Conservation (phyloP, 2,329 filamentous ascomycete genomes). For the Diaporthe citri region DNA sequence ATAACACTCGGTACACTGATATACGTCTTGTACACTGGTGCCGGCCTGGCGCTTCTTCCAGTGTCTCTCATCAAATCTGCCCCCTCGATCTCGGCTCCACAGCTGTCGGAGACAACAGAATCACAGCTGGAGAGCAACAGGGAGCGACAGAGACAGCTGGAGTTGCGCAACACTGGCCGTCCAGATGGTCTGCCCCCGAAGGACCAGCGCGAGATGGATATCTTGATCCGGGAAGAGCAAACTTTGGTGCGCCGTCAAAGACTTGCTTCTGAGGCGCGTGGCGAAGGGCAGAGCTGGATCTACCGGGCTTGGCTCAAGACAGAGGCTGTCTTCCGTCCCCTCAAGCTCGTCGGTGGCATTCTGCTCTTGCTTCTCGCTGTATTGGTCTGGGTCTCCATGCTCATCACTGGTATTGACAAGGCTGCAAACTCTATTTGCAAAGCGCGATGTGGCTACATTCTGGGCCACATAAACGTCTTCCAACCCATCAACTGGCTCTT, state of each 20-base stretch:
- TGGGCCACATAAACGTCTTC: constrained; percentile 89
- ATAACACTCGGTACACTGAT: constrained; percentile 88
- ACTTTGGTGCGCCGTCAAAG: constrained; percentile 91
- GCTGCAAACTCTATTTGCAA: constrained; percentile 96
- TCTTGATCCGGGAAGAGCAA: constrained; percentile 88
- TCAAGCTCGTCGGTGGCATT: constrained; percentile 89
- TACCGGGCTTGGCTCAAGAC: constrained; percentile 83
- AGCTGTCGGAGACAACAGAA: constrained; percentile 80
- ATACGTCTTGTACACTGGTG: constrained; percentile 89
- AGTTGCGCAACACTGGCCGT: constrained; percentile 84
- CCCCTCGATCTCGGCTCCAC: constrained; percentile 85
- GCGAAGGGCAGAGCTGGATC: constrained; percentile 80
- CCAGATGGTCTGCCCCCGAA: constrained; percentile 82
- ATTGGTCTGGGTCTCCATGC: constrained; percentile 89
- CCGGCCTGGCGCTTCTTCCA: constrained; percentile 89
- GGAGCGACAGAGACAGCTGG: constrained; percentile 91
- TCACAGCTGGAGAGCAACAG: constrained; percentile 88
- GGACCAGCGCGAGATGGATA: constrained; percentile 89
- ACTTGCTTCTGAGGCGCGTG: constrained; percentile 84
- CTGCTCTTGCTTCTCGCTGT: constrained; percentile 80
- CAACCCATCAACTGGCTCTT: constrained; percentile 95
- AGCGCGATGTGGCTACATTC: constrained; percentile 88
- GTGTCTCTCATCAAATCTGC: constrained; percentile 93
- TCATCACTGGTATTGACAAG: constrained; percentile 96
- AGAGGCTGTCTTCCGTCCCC: constrained; percentile 84